Evolutionary conservation across 805 yeast genomes (phyloP).

Genomic region (Pichia insulana): DNA sequence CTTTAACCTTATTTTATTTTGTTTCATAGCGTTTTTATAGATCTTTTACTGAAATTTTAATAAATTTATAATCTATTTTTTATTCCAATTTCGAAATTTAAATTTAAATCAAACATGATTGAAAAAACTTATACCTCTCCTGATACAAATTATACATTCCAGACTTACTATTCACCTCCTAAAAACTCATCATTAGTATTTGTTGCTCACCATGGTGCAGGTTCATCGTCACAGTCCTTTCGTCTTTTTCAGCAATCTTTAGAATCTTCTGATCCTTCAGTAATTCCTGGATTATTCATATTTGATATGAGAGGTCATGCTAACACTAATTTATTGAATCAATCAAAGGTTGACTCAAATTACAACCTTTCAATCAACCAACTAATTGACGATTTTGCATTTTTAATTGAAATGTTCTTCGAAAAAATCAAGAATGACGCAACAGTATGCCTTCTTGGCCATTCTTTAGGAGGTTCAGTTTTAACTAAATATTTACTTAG

Average conservation of each 20-base stretch:
- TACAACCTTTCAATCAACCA: conserved; percentile 38
- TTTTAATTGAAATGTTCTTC: conserved; percentile 37
- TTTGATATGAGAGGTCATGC: conserved; percentile 91
- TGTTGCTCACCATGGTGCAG: conserved; percentile 91
- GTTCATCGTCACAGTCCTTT: conserved; percentile 77
- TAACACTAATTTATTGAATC: conserved; percentile 27
- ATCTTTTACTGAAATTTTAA: background rate
- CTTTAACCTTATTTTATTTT: conserved; percentile 1
- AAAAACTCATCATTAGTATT: conserved; percentile 42
- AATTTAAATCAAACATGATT: background rate
- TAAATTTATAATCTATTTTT: background rate
- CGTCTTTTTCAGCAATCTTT: conserved; percentile 41
- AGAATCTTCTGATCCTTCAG: conserved; percentile 22
- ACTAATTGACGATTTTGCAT: conserved; percentile 50
- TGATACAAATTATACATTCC: conserved; percentile 30
- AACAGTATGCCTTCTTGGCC: conserved; percentile 62
- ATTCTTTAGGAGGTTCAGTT: conserved; percentile 88
- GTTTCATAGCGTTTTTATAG: conserved; percentile 4
- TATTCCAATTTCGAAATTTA: conserved; percentile 1
- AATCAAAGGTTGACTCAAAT: conserved; percentile 8
- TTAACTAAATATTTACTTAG: conserved; percentile 43
- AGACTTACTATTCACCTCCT: conserved; percentile 55
- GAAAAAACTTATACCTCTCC: background rate
- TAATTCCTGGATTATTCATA: conserved; percentile 51
- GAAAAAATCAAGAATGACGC: conserved; percentile 6